Evolutionary conservation across 2,329 filamentous ascomycete genomes (phyloP), one percentile per base, ranked within the genome.

Genomic region (Beauveria bassiana): DNA sequence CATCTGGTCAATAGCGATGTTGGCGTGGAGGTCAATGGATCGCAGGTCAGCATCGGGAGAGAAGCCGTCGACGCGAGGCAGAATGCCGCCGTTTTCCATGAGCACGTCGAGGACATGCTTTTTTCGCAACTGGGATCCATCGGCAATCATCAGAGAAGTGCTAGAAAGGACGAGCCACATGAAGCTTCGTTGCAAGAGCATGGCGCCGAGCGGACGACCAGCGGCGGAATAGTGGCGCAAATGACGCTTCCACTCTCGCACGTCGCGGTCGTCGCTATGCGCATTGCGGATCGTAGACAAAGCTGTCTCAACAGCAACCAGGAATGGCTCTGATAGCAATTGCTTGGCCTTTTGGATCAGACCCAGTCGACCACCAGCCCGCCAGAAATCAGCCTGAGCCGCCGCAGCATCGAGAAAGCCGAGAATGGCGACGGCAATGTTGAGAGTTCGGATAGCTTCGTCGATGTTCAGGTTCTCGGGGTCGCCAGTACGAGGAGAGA

Each of bases 201-300:
- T 95, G 14, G 93, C 91, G 10, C 95, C 92, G 49, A 99, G 77
- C 0, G 96, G 93, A 22, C 91, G 85, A 10, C 90, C 90, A 62
- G 85, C 82, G 18, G 86, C 83, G 31, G 90, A 86, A 75, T 98
- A 99, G 64, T 93, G 89, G 50, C 88, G 89, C 61, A 91, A 78
- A 73, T 91, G 91, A 65, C 88, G 86, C 75, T 90, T 96, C 95
- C 95, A 99, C 66, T 96, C 90, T 69, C 86, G 89, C 22, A 90
- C 78, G 31, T 83, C 77, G 53, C 82, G 80, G 64, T 90, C 86
- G 26, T 85, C 77, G 31, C 82, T 82, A 66, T 85, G 86, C 2
- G 88, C 83, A 73, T 96, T 96, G 61, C 93, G 88, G 65, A 98
- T 89, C 9, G 90, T 92, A 9, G 93, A 97, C 62, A 96, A 88